phyloP scores from a whole-genome alignment of 2,329 filamentous ascomycete species.

The Stagonosporopsis chrysanthemi region DNA sequence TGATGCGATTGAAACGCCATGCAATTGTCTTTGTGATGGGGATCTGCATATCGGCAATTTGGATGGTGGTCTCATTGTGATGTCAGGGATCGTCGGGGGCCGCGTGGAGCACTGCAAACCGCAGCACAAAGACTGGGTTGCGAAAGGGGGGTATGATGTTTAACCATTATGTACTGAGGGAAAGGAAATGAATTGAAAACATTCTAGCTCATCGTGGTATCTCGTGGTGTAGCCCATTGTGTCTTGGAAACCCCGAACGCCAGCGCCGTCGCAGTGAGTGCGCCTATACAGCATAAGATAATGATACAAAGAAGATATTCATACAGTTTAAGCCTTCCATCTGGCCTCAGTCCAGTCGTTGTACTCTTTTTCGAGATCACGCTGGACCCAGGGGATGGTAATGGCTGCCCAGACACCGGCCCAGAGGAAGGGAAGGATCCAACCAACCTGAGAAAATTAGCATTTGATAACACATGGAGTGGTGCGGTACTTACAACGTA shows the following conservation, averaged over 20 bases:
- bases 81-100: constrained; percentile 15
- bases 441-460: constrained; percentile 50
- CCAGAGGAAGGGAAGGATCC: constrained; percentile 60
- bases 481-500: constrained; percentile 53
- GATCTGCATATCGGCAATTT: constrained; percentile 10
- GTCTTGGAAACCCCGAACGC: not conserved
- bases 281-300: constrained; percentile 4
- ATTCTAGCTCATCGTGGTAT: constrained; percentile 17
- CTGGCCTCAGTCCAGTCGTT: constrained; percentile 46
- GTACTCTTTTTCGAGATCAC: constrained; percentile 45
- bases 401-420: constrained; percentile 56
- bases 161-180: not conserved
- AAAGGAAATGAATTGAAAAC: constrained; percentile 6
- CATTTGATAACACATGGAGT: no score
- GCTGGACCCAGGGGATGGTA: constrained; percentile 57
- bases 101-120: not conserved
- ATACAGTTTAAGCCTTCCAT: constrained; percentile 44
- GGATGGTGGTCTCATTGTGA: constrained; percentile 10
- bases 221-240: not conserved
- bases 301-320: constrained; percentile 12
- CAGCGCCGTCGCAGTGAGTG: constrained; percentile 15
- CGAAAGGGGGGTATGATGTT: not conserved
- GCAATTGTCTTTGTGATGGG: not conserved
- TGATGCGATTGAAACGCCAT: not conserved
- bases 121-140: not conserved